Conservation (phyloP, 1,284 basidiomycete genomes). For the Puccinia novopanici region DNA sequence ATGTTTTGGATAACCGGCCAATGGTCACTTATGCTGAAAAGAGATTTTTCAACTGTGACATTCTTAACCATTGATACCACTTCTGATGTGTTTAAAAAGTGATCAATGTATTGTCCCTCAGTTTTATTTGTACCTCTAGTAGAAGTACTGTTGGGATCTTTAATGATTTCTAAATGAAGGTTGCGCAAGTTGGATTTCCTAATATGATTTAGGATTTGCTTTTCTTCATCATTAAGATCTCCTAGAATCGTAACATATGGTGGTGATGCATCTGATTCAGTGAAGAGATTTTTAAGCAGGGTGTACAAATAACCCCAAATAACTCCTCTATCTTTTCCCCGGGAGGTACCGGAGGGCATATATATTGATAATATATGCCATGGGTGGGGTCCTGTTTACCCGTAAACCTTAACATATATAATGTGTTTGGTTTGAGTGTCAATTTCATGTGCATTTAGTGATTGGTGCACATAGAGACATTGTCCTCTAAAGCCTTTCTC, state of each 20-base stretch:
- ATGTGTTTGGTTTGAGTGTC: too few relatives aligned
- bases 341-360: too few relatives aligned
- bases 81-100: not conserved
- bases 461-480: constrained; percentile 4
- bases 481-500: constrained; percentile 9
- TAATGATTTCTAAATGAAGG: not conserved
- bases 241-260: not conserved
- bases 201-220: not conserved
- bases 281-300: too few relatives aligned
- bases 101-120: not conserved
- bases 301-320: too few relatives aligned
- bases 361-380: too few relatives aligned
- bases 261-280: too few relatives aligned
- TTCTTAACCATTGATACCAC: not conserved
- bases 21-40: not conserved
- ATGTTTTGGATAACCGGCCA: not conserved
- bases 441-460: not conserved
- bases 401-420: too few relatives aligned
- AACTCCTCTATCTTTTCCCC: too few relatives aligned
- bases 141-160: not conserved
- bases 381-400: too few relatives aligned
- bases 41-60: not conserved
- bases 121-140: not conserved
- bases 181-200: not conserved
- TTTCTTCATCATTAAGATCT: not conserved